These are phyloP conservation scores for Fusarium sp. DNA, from an alignment of 2,329 filamentous ascomycete genomes.

Conservation along the genomic window DNA sequence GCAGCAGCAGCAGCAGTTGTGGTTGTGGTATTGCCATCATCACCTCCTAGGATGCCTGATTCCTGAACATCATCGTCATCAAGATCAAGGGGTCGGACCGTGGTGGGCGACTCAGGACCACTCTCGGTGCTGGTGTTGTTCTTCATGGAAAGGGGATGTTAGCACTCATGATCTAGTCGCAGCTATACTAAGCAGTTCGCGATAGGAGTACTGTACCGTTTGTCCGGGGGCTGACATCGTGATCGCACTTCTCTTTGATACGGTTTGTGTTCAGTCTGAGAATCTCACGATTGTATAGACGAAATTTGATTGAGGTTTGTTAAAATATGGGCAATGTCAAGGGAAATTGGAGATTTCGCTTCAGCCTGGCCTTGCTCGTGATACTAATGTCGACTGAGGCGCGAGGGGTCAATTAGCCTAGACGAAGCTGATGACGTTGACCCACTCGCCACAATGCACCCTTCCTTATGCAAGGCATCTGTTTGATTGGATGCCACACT, in stretches of 20 bases:
- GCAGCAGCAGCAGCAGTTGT: constrained; percentile 35
- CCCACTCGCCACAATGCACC: constrained; percentile 49
- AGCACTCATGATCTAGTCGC: constrained; percentile 33
- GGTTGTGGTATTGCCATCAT: constrained; percentile 52
- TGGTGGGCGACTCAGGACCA: constrained; percentile 73
- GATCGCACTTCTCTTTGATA: constrained; percentile 10
- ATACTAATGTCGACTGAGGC: constrained; percentile 49
- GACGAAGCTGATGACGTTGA: constrained; percentile 54
- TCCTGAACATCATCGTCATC: constrained; percentile 78
- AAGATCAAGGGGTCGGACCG: constrained; percentile 72
- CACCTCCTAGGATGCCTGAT: constrained; percentile 59
- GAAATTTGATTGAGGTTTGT: constrained; percentile 19
- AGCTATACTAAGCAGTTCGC: constrained; percentile 10
- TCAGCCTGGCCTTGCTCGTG: constrained; percentile 44
- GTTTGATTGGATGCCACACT: constrained; percentile 24
- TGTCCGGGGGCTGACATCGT: constrained; percentile 58
- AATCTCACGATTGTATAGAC: constrained; percentile 1
- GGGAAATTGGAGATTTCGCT: constrained; percentile 47
- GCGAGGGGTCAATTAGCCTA: constrained; percentile 47
- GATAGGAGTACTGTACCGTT: constrained; percentile 53
- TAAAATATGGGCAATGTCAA: constrained; percentile 16
- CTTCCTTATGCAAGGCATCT: not conserved
- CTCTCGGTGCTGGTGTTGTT: constrained; percentile 56
- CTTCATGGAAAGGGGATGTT: constrained; percentile 47
- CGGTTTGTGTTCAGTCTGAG: constrained; percentile 2